phyloP scores from a whole-genome alignment of 1,139 yeast genomes.

The Spathaspora sp. region DNA sequence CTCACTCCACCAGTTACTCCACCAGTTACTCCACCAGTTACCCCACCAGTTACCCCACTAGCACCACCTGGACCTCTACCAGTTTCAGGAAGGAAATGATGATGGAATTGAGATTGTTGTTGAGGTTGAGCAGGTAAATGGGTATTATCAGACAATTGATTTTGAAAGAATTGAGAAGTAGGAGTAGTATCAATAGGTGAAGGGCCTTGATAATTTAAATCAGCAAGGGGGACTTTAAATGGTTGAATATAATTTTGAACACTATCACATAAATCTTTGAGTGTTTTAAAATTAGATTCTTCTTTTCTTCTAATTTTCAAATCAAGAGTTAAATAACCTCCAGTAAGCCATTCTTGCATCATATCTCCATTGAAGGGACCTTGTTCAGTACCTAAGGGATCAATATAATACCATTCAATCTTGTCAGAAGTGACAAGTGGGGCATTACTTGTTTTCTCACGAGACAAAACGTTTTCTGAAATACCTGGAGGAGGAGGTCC shows the following conservation, averaged over 20 bases:
- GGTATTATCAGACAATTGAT: constrained; percentile 13
- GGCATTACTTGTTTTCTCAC: constrained; percentile 4
- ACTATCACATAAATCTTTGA: constrained; percentile 45
- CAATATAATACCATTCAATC: constrained; percentile 71
- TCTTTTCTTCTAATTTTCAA: constrained; percentile 58
- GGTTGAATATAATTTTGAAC: constrained; percentile 58
- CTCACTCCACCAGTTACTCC: constrained; percentile 21
- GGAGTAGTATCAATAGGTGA: constrained; percentile 6
- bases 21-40: constrained; percentile 10
- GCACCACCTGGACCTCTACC: constrained; percentile 10
- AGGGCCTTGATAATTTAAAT: constrained; percentile 21
- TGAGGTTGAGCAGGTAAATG: constrained; percentile 1
- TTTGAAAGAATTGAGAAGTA: constrained; percentile 9
- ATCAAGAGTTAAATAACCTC: constrained; percentile 58
- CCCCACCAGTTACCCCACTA: constrained; percentile 8
- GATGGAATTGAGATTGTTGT: constrained; percentile 20
- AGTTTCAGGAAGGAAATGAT: constrained; percentile 18
- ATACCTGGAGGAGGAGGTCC: constrained; percentile 21
- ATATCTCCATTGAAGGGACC: constrained; percentile 76
- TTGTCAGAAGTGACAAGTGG: constrained; percentile 31
- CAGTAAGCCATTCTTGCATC: constrained; percentile 79
- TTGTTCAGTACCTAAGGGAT: constrained; percentile 67
- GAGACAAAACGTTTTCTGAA: constrained; percentile 6
- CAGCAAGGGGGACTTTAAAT: constrained; percentile 54
- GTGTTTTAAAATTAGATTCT: constrained; percentile 38